A percentile compares a stretch with the other conserved stretches of the same genome.
phyloP scores from a whole-genome alignment of 192 early-diverging fungal genomes.

The Coemansia sp. region DNA sequence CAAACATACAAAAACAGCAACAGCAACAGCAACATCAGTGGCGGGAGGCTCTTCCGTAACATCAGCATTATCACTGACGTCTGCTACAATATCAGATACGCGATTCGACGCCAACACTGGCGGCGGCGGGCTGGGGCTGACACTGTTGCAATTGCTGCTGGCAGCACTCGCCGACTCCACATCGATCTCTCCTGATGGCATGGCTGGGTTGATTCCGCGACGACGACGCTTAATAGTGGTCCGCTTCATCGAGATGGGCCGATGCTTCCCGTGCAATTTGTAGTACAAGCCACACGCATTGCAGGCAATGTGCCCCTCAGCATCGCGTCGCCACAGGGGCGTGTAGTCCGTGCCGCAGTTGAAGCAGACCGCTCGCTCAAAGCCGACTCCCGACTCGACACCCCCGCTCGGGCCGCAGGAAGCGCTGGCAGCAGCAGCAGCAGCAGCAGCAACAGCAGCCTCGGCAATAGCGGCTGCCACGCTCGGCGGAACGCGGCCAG shows the following conservation, averaged over 20 bases:
- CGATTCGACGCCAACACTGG: background rate
- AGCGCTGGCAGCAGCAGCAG: background rate
- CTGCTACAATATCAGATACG: constrained; percentile 1
- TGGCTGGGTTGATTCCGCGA: constrained; percentile 45
- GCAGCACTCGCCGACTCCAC: constrained; percentile 13
- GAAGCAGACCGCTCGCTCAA: constrained; percentile 56
- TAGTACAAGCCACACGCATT: constrained; percentile 95
- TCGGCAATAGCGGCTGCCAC: constrained; percentile 40
- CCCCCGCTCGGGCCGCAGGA: background rate
- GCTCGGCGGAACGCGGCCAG: constrained; percentile 37
- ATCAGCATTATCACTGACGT: background rate
- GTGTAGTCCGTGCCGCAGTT: constrained; percentile 78
- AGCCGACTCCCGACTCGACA: background rate
- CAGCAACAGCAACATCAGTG: background rate
- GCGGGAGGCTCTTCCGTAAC: background rate
- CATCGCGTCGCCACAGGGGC: constrained; percentile 79
- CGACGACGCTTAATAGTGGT: constrained; percentile 73
- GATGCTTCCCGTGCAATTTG: constrained; percentile 75
- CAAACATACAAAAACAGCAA: no score
- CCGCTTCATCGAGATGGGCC: constrained; percentile 81
- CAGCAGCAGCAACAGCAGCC: background rate
- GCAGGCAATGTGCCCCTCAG: constrained; percentile 74
- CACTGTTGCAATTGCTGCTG: constrained; percentile 11
- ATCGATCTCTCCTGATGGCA: background rate
- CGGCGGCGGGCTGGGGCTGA: constrained; percentile 18